A percentile compares a stretch with the other conserved stretches of the same genome.
Evolutionary conservation across 139 green algal species (phyloP).

Genomic region (Tetradesmus lagerheimii): DNA sequence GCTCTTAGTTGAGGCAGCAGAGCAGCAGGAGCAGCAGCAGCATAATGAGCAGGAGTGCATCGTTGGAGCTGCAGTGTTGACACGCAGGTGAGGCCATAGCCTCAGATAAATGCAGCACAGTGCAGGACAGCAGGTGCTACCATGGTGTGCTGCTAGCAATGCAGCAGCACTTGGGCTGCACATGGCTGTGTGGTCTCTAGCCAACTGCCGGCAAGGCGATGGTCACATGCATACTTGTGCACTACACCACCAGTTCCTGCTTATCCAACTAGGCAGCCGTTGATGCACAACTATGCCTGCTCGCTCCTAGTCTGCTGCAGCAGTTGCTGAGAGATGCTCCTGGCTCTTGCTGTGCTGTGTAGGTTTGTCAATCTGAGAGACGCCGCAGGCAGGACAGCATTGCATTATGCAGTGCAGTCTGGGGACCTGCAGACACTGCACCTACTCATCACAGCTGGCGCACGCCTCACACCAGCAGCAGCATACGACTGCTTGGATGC

Average conservation of each 20-base stretch:
- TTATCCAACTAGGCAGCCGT: no score
- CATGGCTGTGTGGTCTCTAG: no score
- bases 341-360: background rate
- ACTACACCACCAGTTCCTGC: no score
- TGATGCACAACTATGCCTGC: no score
- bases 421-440: background rate
- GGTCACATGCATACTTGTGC: no score
- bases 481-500: constrained; percentile 20
- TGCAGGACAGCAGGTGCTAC: no score
- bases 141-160: no score
- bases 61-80: background rate
- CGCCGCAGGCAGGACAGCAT: background rate
- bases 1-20: background rate
- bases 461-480: constrained; percentile 26
- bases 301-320: no score
- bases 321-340: background rate
- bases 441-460: constrained; percentile 7
- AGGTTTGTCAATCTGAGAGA: constrained; percentile 24
- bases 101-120: background rate
- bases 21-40: background rate
- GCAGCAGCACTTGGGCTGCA: background rate
- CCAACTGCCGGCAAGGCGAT: no score
- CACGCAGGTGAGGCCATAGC: background rate
- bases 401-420: constrained; percentile 1
- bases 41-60: background rate